Conservation (phyloP, 176 grass and related monocot species). For the Musa itinerans region DNA sequence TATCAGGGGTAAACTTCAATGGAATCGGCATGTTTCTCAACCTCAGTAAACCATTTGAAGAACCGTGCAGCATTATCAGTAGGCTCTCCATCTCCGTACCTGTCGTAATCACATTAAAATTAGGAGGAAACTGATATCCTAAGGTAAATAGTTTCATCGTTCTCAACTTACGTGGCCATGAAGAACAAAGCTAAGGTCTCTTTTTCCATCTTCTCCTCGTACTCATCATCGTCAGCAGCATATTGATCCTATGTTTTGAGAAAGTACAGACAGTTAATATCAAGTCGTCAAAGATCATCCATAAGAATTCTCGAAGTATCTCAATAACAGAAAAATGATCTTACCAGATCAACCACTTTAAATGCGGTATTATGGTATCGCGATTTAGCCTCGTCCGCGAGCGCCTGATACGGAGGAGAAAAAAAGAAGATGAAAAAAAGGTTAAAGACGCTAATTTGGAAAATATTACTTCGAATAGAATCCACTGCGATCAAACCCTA, state of each 20-base stretch:
- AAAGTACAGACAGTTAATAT: background rate
- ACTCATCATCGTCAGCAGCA: conserved; percentile 74
- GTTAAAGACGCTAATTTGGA: no score
- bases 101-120: conserved; percentile 25
- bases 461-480: background rate
- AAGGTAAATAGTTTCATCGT: background rate
- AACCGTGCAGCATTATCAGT: conserved; percentile 90
- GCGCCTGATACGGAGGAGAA: conserved; percentile 27
- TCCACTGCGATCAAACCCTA: background rate
- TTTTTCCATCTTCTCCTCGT: conserved; percentile 63
- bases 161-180: conserved; percentile 56
- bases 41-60: conserved; percentile 91
- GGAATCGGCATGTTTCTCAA: conserved; percentile 1
- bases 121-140: background rate
- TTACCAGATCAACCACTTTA: conserved; percentile 83
- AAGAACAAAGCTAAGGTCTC: conserved; percentile 69
- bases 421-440: background rate
- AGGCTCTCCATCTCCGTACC: conserved; percentile 89
- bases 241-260: conserved; percentile 57
- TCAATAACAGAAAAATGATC: background rate
- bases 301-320: background rate
- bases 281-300: background rate
- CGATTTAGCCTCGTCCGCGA: conserved; percentile 67
- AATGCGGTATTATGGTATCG: conserved; percentile 73
- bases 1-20: background rate